These are phyloP conservation scores for Saccharomyces hybrid DNA, from an alignment of 1,139 yeast species.

Conservation along the genomic window DNA sequence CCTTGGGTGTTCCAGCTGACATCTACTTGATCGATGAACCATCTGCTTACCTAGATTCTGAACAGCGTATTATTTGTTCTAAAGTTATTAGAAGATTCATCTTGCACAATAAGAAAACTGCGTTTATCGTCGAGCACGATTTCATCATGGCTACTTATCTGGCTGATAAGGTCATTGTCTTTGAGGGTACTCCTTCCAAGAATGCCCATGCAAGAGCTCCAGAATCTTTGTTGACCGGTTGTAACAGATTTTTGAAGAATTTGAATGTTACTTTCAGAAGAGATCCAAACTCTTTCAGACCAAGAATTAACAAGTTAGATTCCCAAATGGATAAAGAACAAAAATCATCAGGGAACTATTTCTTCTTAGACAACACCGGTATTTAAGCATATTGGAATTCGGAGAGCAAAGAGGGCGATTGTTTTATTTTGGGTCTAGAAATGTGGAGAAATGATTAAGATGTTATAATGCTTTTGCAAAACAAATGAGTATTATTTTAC, in stretches of 20 bases:
- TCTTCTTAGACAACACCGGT: slow-evolving; percentile 72
- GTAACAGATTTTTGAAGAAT: slow-evolving; percentile 93
- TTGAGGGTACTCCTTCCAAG: slow-evolving; percentile 88
- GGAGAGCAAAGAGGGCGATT: not conserved
- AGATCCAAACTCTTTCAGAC: slow-evolving; percentile 96
- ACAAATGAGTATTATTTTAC: not conserved
- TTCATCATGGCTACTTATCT: slow-evolving; percentile 98
- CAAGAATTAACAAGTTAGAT: slow-evolving; percentile 94
- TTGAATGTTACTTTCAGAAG: slow-evolving; percentile 97
- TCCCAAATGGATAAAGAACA: slow-evolving; percentile 99
- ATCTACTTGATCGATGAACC: slow-evolving; percentile 97
- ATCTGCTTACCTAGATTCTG: slow-evolving; percentile 96
- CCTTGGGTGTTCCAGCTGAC: slow-evolving; percentile 93
- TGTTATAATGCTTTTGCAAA: not conserved
- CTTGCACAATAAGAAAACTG: slow-evolving; percentile 93
- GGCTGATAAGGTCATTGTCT: slow-evolving; percentile 97
- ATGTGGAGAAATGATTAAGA: not conserved
- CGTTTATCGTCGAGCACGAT: slow-evolving; percentile 98
- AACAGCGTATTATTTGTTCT: slow-evolving; percentile 98
- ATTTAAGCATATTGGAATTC: slow-evolving; percentile 19
- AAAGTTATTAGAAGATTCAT: slow-evolving; percentile 96
- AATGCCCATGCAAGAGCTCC: slow-evolving; percentile 80
- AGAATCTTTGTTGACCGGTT: slow-evolving; percentile 89
- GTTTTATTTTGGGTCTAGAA: not conserved
- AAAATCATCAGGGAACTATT: slow-evolving; percentile 82